phyloP scores from a whole-genome alignment of 1,284 basidiomycete species.

The Ustilago hordei region DNA sequence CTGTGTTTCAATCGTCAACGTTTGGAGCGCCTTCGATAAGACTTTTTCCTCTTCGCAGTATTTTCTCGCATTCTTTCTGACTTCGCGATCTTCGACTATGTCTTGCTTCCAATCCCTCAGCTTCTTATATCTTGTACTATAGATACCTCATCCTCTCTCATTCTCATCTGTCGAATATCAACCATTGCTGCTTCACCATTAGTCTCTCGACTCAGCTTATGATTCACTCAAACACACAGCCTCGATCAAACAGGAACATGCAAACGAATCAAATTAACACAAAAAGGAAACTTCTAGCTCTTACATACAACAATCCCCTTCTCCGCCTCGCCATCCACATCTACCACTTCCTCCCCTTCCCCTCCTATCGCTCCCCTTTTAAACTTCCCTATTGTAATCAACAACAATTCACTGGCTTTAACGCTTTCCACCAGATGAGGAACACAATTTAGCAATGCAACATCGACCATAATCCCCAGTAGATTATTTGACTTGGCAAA shows the following conservation, averaged over 20 bases:
- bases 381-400: constrained; percentile 64
- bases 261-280: constrained; percentile 1
- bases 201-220: background rate
- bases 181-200: background rate
- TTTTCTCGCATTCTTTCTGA: background rate
- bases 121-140: constrained; percentile 24
- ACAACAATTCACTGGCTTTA: constrained; percentile 63
- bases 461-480: constrained; percentile 89
- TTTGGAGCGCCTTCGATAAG: background rate
- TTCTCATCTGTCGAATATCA: constrained; percentile 1
- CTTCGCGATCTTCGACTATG: too few species aligned
- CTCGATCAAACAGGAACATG: background rate
- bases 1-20: background rate
- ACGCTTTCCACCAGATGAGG: constrained; percentile 63
- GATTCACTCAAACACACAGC: background rate
- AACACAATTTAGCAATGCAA: constrained; percentile 72
- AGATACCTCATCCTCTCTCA: constrained; percentile 14
- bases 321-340: constrained; percentile 58
- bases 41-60: background rate
- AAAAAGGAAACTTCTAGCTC: constrained; percentile 19
- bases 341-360: constrained; percentile 17
- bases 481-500: constrained; percentile 95
- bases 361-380: constrained; percentile 10
- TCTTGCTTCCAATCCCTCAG: background rate
- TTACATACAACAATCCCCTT: constrained; percentile 59